A percentile compares a stretch with the other conserved stretches of the same genome.
Conservation (phyloP, 2,329 filamentous ascomycete genomes). For the Penicillium sp. region DNA sequence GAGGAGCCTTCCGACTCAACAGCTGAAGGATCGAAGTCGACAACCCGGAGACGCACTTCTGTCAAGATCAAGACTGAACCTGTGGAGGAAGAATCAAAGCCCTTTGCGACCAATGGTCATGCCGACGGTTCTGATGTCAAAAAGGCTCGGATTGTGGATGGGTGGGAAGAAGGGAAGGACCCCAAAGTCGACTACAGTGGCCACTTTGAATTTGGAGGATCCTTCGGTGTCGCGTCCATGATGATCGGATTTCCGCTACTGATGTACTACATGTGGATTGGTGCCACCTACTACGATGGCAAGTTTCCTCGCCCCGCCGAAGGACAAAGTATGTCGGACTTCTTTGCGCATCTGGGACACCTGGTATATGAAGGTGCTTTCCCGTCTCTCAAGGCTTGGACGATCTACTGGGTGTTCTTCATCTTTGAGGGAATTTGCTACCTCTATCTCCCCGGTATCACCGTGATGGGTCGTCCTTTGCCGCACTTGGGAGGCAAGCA, state of each 20-base stretch:
- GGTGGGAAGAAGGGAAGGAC: constrained; percentile 36
- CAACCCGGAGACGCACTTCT: constrained; percentile 27
- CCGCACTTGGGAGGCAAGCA: constrained; percentile 74
- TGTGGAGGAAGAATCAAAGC: too few species aligned
- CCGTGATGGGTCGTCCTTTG: constrained; percentile 77
- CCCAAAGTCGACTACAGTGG: constrained; percentile 42
- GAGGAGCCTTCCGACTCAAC: too few species aligned
- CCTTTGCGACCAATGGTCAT: constrained; percentile 22
- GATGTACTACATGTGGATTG: constrained; percentile 99
- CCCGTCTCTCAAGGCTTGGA: constrained; percentile 73
- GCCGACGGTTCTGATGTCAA: constrained; percentile 15
- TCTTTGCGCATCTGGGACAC: constrained; percentile 59
- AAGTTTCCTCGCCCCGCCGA: constrained; percentile 60
- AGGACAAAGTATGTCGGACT: constrained; percentile 63
- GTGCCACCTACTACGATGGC: constrained; percentile 83
- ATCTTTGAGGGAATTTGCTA: constrained; percentile 76
- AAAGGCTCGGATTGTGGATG: constrained; percentile 29
- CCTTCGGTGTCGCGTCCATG: constrained; percentile 65
- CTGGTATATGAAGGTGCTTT: constrained; percentile 77
- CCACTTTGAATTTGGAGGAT: constrained; percentile 75
- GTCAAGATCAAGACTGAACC: constrained; percentile 23
- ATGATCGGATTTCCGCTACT: constrained; percentile 85
- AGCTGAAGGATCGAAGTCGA: constrained; percentile 24
- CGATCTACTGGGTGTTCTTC: constrained; percentile 91
- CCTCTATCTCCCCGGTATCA: constrained; percentile 75